Evolutionary conservation across 148 eudicot species (phyloP), one percentile per base, ranked within the genome.

Genomic region (Rhododendron ovatum): DNA sequence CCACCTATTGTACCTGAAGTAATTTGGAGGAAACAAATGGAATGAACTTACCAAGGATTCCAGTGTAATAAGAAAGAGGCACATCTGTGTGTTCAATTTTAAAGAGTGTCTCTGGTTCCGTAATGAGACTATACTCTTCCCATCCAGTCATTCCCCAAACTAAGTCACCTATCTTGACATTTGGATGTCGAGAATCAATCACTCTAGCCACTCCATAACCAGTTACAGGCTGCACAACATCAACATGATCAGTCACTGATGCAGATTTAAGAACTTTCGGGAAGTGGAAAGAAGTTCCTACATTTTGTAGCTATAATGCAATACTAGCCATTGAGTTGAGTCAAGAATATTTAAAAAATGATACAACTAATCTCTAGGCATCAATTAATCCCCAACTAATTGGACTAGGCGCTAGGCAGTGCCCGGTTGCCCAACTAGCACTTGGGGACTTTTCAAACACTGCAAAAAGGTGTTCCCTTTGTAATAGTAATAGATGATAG

Each of bases 1-100:
- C 55, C 0, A 51, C 41, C 41, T 12, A 11, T 2, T 51, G 55
- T 43, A 2, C n/a, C 24, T 39, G 48, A 41, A 75, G 17, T 26
- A 57, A 33, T 47, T 26, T 20, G 41, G 65, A 35, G 67, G n/a
- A 18, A 17, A 14, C 11, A 73, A 65, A 67, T 45, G 8, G 48
- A 83, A 69, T 26, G 41, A 61, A 57, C 87, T 73, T 86, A 94
- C 98, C 95, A 35, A 94, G 95, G 84, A 94, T 88, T 82, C 97
- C 97, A 0, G 95, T 90, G 82, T 91, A 93, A 84, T 93, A 93
- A 71, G 94, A 91, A 43, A 93, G 94, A 71, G 95, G 98, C 71
- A 93, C 94, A 82, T 93, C 94, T 14, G 88, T 90, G 74, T 94
- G 85, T 51, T 92, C 83, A 57, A 94, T 93, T 80, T 94, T 94